These are phyloP conservation scores for Parietaria judaica DNA, from an alignment of 306 rosid species.

Conservation along the genomic window DNA sequence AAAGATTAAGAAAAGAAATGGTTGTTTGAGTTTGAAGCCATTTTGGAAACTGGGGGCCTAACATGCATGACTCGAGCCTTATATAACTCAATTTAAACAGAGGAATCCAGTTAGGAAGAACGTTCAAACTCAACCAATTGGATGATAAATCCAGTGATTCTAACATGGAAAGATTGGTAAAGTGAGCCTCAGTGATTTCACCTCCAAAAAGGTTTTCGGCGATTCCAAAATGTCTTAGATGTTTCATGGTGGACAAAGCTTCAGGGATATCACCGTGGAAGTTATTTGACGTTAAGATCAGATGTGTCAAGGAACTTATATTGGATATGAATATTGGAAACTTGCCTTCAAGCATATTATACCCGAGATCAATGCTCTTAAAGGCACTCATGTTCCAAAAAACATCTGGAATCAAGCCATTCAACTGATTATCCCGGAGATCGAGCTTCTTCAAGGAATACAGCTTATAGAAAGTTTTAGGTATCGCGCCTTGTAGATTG, in stretches of 20 bases:
- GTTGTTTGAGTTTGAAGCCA: conserved; percentile 21
- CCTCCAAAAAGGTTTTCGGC: not conserved
- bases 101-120: conserved; percentile 6
- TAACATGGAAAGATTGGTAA: conserved; percentile 6
- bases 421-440: not conserved
- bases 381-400: conserved; percentile 9
- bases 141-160: not conserved
- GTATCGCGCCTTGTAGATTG: not conserved
- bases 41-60: conserved; percentile 15
- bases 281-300: not conserved
- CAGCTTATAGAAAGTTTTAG: not conserved
- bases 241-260: not conserved
- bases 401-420: not conserved
- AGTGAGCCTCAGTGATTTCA: not conserved
- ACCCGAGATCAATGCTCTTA: not conserved
- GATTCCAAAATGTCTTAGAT: not conserved
- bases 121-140: not conserved
- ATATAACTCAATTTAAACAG: not conserved
- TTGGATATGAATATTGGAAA: conserved; percentile 4
- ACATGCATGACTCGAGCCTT: not conserved
- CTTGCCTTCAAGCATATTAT: conserved; percentile 1
- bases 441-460: not conserved
- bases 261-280: not conserved
- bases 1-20: not conserved
- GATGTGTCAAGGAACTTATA: not conserved